Conservation (phyloP, 31 red algal genomes). For the Asparagopsis taxiformis region DNA sequence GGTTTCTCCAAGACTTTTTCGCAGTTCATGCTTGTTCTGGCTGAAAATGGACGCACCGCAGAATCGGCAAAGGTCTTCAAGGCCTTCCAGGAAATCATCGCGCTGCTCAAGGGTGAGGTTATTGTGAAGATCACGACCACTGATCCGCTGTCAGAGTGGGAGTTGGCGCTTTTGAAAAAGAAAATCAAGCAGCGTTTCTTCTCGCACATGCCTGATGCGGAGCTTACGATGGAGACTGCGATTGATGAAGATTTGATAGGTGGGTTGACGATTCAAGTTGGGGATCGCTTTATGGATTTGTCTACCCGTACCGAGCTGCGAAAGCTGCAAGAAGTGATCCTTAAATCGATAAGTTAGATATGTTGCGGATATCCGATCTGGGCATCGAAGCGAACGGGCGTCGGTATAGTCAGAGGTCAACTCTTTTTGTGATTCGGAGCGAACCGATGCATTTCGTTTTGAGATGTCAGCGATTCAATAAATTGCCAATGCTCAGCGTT, state of each 20-base stretch:
- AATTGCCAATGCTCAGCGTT: neutral
- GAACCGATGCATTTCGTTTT: too few relatives aligned
- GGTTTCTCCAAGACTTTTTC: constrained; percentile 65
- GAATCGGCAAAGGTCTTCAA: constrained; percentile 54
- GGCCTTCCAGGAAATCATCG: constrained; percentile 69
- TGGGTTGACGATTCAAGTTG: constrained; percentile 89
- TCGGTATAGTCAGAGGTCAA: neutral
- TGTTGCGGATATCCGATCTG: neutral
- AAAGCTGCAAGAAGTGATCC: constrained; percentile 61
- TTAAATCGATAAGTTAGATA: constrained; percentile 12
- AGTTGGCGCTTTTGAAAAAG: constrained; percentile 84
- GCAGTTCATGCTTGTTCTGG: constrained; percentile 74
- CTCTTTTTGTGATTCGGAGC: too few relatives aligned
- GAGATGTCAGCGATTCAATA: neutral
- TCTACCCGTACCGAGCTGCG: constrained; percentile 80
- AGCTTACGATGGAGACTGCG: constrained; percentile 72
- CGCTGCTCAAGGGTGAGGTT: constrained; percentile 62
- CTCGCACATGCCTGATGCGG: constrained; percentile 67
- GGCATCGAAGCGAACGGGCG: too few relatives aligned
- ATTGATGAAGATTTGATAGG: constrained; percentile 83
- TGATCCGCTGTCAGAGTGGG: constrained; percentile 83
- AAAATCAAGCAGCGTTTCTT: constrained; percentile 84
- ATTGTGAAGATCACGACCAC: constrained; percentile 79
- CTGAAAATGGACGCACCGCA: constrained; percentile 85
- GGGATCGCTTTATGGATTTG: constrained; percentile 95